phyloP scores from a whole-genome alignment of 2,329 filamentous ascomycete genomes.

The Paramyrothecium roridum region DNA sequence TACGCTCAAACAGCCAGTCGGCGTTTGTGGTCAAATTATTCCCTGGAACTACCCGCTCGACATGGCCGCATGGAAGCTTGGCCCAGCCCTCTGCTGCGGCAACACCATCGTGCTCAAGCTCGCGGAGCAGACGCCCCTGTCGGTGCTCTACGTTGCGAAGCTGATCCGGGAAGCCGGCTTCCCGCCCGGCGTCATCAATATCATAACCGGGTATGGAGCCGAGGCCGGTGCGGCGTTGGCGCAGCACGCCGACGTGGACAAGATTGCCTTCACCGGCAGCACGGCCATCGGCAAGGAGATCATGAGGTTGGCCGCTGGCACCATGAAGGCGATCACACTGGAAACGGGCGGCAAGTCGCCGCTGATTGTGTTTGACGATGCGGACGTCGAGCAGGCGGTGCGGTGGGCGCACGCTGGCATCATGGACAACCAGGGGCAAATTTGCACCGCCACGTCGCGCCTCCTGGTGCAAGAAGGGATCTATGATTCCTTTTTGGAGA shows the following conservation, averaged over 20 bases:
- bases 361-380: constrained; percentile 57
- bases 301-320: constrained; percentile 65
- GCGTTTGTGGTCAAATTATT: constrained; percentile 74
- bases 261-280: constrained; percentile 71
- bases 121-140: constrained; percentile 59
- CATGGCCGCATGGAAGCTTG: constrained; percentile 60
- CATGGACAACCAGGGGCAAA: constrained; percentile 56
- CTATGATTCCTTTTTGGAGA: constrained; percentile 58
- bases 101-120: constrained; percentile 59
- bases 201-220: constrained; percentile 64
- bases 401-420: constrained; percentile 42
- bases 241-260: constrained; percentile 61
- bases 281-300: constrained; percentile 66
- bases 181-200: constrained; percentile 69
- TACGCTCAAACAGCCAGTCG: constrained; percentile 72
- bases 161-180: constrained; percentile 69
- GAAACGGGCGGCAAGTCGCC: constrained; percentile 62
- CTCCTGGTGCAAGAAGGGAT: constrained; percentile 56
- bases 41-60: constrained; percentile 79
- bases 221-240: constrained; percentile 64
- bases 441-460: constrained; percentile 57
- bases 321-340: constrained; percentile 55
- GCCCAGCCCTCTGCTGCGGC: constrained; percentile 57
- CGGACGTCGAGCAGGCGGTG: constrained; percentile 60
- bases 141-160: constrained; percentile 57